Evolutionary conservation across 129 eudicot species (phyloP), one percentile per base, ranked within the genome.

Genomic region (Solidago caesia): DNA sequence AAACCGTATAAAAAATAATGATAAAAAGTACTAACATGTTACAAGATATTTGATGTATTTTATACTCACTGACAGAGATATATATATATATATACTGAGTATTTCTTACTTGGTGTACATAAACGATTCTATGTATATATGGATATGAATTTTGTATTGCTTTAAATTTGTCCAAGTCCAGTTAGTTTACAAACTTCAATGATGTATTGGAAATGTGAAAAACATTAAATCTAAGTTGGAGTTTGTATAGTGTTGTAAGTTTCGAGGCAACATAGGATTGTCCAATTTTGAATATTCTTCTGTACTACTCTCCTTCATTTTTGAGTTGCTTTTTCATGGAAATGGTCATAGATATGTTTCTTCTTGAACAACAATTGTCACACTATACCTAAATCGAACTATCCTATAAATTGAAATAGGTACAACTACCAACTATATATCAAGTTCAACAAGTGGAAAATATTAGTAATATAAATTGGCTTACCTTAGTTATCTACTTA

Each of bases 261-360:
- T 76, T 67, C 74, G 61, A 76, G 80, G 80, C 68, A 29, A 52
- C 67, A 45, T 67, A 76, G 80, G 80, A 76, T 76, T 67, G 47
- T 56, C 82, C 82, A 64, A 72, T 43, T 67, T 71, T 71, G 77
- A 64, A 71, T 79, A 79, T 79, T 79, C 82, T 57, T 4, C 42
- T 29, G 44, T 45, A 57, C 76, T 14, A 58, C 42, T 7, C 45
- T 57, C 27, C 46, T 25, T 41, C 55, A 15, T 73, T 75, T 21
- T 59, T 44, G 68, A 44, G 58, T 73, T 73, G 68, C 73, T 65
- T 60, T 77, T 77, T 77, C 57, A 62, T 70, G 55, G 27, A 70
- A 70, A 77, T 48, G 75, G 71, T 69, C 64, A 60, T 60, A 77
- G 53, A 69, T 39, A 60, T 69, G 76, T 71, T 69, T 44, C 52